Evolutionary conservation across 1,284 basidiomycete genomes (phyloP), one percentile per base, ranked within the genome.

Genomic region (Boletus semigastroideus): DNA sequence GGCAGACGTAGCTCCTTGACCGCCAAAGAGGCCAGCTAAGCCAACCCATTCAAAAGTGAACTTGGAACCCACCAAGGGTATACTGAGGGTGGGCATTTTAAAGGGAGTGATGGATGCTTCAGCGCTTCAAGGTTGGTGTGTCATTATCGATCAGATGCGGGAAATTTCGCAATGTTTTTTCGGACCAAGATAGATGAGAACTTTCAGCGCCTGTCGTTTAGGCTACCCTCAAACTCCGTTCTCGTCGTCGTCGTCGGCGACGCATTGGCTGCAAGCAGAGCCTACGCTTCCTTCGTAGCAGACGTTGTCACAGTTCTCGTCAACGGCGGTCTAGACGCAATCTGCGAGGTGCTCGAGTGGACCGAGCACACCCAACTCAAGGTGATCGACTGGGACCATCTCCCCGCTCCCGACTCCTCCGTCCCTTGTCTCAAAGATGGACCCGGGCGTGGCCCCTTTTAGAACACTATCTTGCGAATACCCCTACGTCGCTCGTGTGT

Each of bases 231-330:
- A 42, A 78, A 78, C 48, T 74, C 73, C 0, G 77, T 84, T 17
- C 72, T 97, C 33, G 78, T 98, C 42, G 64, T n/a, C n/a, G n/a
- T 96, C 33, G 94, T 94, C 2, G 81, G 86, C 3, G 84, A 86
- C 31, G 64, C 79, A 13, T 79, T 97, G 1, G 92, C 93, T 0
- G 92, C 93, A 0, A 82, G 83, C 22, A 82, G 94, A 36, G 86
- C 89, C 6, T 90, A 90, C 62, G 76, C 88, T 3, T 86, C 91
- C 5, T 78, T 96, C 39, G 92, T 96, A 66, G 89, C 94, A 0
- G 87, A 87, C 51, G 63, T 67, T 11, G 93, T 96, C 28, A 69
- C 87, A 28, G 72, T 97, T 25, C 67, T 92, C 3, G 74, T 74
- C 0, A 75, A 70, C 28, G 83, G 78, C 1, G 79, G 79, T 9